Evolutionary conservation across 768 basidiomycete species (phyloP), one percentile per base, ranked within the genome.

Genomic region (Lactarius psammicola): DNA sequence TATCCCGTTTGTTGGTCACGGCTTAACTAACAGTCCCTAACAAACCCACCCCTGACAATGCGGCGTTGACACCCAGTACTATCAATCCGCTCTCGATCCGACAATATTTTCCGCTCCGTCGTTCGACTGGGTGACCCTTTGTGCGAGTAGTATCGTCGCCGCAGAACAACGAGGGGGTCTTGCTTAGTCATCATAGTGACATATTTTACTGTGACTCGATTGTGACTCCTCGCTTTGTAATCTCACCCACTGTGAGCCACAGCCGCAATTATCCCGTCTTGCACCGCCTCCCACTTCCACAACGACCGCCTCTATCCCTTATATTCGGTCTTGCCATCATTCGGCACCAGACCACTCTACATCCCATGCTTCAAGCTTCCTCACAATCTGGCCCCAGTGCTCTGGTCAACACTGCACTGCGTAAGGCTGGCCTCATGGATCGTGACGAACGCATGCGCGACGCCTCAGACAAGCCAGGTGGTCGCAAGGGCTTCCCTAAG

Each of bases 381-480:
- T 80, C 88, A 10, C 81, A 86, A 7, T 78, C 87, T 18, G 83
- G 86, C 69, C 78, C 82, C 59, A 83, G 86, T 69, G 73, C 82
- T 33, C 76, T 92, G 23, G 88, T 85, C 26, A 69, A 81, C 64
- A 87, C 77, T 64, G 86, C 88, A 34, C 78, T 92, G 30, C 85
- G 87, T 65, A 84, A 77, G 42, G 89, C 88, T 3, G 90, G 90
- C 49, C 85, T 92, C 73, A 87, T 90, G 67, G 89, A 90, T 81
- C 80, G 84, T 63, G 90, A 92, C 75, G 79, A 86, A 64, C 82
- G 79, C 70, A 92, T 92, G 90, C 84, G 85, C 67, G 90, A 92
- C 72, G 78, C 80, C 53, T 80, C 83, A 10, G 84, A 86, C 77
- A 88, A 80, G 70, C 88, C 87, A 6, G 88, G 88, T 58, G 89